Evolutionary conservation across 331 rosid genomes (phyloP).

Genomic region (Erythrophleum ivorense): DNA sequence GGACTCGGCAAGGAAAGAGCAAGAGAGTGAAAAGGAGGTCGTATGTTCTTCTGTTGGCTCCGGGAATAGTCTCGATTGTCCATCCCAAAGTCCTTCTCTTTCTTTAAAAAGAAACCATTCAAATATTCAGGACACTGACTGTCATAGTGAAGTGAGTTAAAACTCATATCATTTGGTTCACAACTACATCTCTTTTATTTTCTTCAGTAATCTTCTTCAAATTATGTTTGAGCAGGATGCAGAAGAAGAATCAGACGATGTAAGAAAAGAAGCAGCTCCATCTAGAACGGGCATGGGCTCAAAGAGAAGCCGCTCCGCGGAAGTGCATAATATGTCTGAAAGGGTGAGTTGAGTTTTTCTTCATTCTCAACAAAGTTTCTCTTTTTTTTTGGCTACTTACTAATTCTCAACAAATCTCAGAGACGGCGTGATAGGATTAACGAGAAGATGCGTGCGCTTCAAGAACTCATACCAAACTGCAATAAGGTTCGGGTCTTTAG

Average conservation of each 20-base stretch:
- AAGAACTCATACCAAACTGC: constrained; percentile 96
- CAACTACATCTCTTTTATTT: constrained; percentile 29
- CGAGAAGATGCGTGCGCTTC: too few relatives aligned
- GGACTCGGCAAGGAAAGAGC: constrained; percentile 48
- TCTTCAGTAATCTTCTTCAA: constrained; percentile 20
- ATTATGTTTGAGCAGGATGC: constrained; percentile 64
- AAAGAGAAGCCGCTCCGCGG: too few relatives aligned
- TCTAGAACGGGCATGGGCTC: too few relatives aligned
- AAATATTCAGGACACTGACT: constrained; percentile 77
- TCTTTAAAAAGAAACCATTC: constrained; percentile 70
- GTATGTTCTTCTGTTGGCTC: constrained; percentile 88
- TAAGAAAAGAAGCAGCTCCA: too few relatives aligned
- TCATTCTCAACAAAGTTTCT: too few relatives aligned
- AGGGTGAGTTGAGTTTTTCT: too few relatives aligned
- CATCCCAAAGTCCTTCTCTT: constrained; percentile 56
- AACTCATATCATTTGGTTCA: constrained; percentile 3
- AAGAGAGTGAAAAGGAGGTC: constrained; percentile 58
- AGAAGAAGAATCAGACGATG: constrained; percentile 77
- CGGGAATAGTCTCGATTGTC: constrained; percentile 66
- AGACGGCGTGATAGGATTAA: constrained; percentile 95
- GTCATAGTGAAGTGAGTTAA: constrained; percentile 82
- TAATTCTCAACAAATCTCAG: too few relatives aligned
- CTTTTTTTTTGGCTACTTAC: too few relatives aligned
- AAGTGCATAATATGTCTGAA: too few relatives aligned
- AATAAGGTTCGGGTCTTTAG: constrained; percentile 64